Conservation (phyloP, 2,329 filamentous ascomycete species). For the Venturia oleaginea region DNA sequence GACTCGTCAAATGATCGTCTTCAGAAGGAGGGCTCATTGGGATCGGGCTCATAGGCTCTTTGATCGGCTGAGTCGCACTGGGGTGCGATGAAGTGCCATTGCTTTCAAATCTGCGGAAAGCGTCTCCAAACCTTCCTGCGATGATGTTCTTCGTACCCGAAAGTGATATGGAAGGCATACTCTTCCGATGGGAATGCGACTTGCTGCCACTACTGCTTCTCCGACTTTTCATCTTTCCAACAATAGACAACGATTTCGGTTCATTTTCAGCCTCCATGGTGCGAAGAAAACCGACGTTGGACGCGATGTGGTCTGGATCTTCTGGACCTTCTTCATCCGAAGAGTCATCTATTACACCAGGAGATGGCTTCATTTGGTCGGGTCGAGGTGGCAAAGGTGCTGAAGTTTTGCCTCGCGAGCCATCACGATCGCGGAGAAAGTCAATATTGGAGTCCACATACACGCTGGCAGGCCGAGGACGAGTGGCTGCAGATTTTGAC, state of each 20-base stretch:
- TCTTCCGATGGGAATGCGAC: slow-evolving; percentile 55
- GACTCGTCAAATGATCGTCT: slow-evolving; percentile 16
- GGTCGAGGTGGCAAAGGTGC: slow-evolving; percentile 16
- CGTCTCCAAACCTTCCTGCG: slow-evolving; percentile 84
- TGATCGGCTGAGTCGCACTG: slow-evolving; percentile 17
- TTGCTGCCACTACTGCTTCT: slow-evolving; percentile 44
- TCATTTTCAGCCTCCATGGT: slow-evolving; percentile 56
- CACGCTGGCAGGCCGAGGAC: slow-evolving; percentile 69
- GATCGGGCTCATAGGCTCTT: slow-evolving; percentile 23
- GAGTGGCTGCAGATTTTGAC: slow-evolving; percentile 55
- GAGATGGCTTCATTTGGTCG: slow-evolving; percentile 20
- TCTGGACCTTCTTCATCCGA: slow-evolving; percentile 40
- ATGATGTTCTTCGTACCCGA: slow-evolving; percentile 72
- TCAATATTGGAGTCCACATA: slow-evolving; percentile 78
- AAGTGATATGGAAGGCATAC: slow-evolving; percentile 58
- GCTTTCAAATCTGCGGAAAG: slow-evolving; percentile 82
- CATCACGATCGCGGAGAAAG: slow-evolving; percentile 68
- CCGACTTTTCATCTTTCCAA: slow-evolving; percentile 38
- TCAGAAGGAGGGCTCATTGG: slow-evolving; percentile 21
- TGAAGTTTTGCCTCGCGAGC: slow-evolving; percentile 20
- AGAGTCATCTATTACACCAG: slow-evolving; percentile 28
- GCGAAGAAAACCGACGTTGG: slow-evolving; percentile 75
- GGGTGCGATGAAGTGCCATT: slow-evolving; percentile 22
- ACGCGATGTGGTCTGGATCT: slow-evolving; percentile 55
- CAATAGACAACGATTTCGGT: slow-evolving; percentile 31